Percentiles rank a stretch among this genome's conserved stretches.
Conservation (phyloP, 768 basidiomycete species). For the Mycena pura region DNA sequence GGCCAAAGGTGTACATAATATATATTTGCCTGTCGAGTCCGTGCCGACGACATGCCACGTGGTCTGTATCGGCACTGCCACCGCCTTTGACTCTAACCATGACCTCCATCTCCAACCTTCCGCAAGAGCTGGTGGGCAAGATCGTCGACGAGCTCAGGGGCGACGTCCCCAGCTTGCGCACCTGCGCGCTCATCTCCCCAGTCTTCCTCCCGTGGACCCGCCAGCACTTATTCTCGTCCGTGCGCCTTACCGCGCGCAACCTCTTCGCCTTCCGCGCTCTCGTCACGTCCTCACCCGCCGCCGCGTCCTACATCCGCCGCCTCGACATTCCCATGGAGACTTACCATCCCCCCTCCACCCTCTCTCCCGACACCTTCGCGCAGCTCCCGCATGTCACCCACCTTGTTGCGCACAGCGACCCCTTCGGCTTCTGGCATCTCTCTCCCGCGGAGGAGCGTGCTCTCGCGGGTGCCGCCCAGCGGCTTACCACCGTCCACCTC, state of each 20-base stretch:
- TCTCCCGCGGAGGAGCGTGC: background rate
- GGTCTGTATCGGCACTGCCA: too few species aligned
- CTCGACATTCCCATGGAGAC: conserved; percentile 6
- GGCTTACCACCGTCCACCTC: conserved; percentile 8
- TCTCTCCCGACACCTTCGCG: conserved; percentile 5
- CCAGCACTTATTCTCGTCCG: conserved; percentile 7
- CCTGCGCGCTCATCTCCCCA: conserved; percentile 11
- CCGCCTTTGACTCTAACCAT: too few species aligned
- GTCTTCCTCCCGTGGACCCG: conserved; percentile 10
- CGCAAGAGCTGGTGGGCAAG: conserved; percentile 19
- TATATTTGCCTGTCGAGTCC: too few species aligned
- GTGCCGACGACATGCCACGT: too few species aligned
- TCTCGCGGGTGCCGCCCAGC: background rate
- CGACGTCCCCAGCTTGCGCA: background rate
- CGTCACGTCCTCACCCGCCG: conserved; percentile 1
- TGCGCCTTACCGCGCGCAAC: conserved; percentile 17
- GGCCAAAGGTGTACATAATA: too few species aligned
- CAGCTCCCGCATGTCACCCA: conserved; percentile 7
- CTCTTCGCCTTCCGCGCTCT: conserved; percentile 15
- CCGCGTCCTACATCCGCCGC: conserved; percentile 4
- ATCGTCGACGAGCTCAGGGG: conserved; percentile 10
- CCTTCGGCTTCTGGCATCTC: conserved; percentile 21
- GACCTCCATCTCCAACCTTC: conserved; percentile 7
- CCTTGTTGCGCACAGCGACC: conserved; percentile 17
- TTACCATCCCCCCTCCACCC: background rate